Base-by-base conservation (phyloP, 2,329 filamentous ascomycete species). In the Taxawa tesnikishii region DNA sequence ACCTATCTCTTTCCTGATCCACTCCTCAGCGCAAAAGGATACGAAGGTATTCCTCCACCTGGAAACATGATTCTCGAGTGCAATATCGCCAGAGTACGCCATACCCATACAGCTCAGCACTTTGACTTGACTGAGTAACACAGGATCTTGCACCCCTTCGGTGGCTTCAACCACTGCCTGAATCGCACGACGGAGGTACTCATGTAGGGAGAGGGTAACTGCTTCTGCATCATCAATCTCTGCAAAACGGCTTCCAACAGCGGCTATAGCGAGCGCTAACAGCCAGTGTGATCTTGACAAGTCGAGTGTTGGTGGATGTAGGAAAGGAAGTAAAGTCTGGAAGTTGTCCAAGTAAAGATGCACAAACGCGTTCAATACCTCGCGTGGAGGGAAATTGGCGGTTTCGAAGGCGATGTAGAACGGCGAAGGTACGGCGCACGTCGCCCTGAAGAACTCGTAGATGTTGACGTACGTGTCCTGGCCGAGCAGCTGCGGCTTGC, bases 301-400 rank as follows among this genome's bases (percentile, higher is more conserved):
- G 16, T 34, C 18, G 26, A 51, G 42, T 4, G 38, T 43, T 1
- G 39, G 39, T 16, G 26, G 32, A 27, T 53, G 49, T 6, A 53
- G 29, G 26, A 54, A 47, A 3, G 52, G 51, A 11, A 54, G 40
- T 9, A 42, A 38, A 14, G 44, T 42, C 28, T 48, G 43, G 23
- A 53, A 53, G 21, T 40, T 34, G 6, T 47, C 44, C 26, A 49
- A 43, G 33, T 50, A 53, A 2, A 48, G 36, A 12, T 36, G 38
- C 14, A 53, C 35, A 9, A 53, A 31, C 31, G 34, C 28, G 32
- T 47, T 38, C 34, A 48, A 28, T 24, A 46, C 29, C 8, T 37
- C 34, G 26, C 36, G 24, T 7, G 42, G 36, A 13, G 49, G 50
- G 13, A 53, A 43, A 4, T 40, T 36, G 15, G 34, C 33, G 5